phyloP scores from a whole-genome alignment of 441 rosid genomes.

The Aquilaria agallochum region DNA sequence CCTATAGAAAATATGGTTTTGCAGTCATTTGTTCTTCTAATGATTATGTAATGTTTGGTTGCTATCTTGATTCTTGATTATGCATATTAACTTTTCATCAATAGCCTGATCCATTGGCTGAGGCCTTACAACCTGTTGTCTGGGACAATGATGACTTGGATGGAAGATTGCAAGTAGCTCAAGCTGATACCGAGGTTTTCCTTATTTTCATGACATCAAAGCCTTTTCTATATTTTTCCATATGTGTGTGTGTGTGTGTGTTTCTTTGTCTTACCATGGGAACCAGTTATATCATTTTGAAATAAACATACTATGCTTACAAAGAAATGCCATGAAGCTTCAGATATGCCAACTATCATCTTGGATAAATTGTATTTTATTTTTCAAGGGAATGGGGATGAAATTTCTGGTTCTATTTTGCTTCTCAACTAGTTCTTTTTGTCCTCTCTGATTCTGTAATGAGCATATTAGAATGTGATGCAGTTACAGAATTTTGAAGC shows the following conservation, averaged over 20 bases:
- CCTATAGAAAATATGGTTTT: conserved; percentile 6
- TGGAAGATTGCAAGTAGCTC: conserved; percentile 59
- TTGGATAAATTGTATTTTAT: too few relatives aligned
- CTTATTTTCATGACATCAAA: conserved; percentile 4
- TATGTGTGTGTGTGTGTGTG: background rate
- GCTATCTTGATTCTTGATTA: conserved; percentile 2
- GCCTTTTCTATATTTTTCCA: background rate
- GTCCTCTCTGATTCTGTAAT: too few relatives aligned
- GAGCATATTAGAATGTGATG: too few relatives aligned
- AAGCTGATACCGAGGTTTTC: conserved; percentile 69
- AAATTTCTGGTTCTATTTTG: too few relatives aligned
- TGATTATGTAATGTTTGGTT: background rate
- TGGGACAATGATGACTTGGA: conserved; percentile 55
- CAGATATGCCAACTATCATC: too few relatives aligned
- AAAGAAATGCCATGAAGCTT: too few relatives aligned
- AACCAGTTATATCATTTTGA: too few relatives aligned
- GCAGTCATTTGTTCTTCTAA: background rate
- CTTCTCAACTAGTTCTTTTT: too few relatives aligned
- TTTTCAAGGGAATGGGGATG: too few relatives aligned
- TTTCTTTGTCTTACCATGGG: background rate
- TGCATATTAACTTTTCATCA: conserved; percentile 4
- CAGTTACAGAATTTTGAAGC: too few relatives aligned
- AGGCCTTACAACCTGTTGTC: conserved; percentile 74
- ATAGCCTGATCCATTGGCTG: conserved; percentile 85
- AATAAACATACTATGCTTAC: too few relatives aligned